Evolutionary conservation across 2,329 filamentous ascomycete genomes (phyloP).

Genomic region (Cyphellophora europaea): DNA sequence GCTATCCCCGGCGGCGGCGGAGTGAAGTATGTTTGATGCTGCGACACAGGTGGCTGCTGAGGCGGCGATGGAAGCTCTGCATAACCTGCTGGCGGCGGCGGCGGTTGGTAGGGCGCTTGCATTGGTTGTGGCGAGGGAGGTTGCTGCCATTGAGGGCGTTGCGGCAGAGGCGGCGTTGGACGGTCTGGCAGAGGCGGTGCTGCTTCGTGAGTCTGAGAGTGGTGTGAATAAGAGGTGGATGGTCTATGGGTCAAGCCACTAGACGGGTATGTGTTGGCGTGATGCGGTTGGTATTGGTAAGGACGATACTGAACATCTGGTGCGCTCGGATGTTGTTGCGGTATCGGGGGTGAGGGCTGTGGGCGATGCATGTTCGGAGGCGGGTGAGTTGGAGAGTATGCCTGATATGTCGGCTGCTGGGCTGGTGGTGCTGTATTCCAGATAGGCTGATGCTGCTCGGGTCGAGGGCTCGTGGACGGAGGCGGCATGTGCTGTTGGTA

Average conservation of each 20-base stretch:
- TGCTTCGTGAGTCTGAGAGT: neutral
- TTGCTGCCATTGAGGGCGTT: neutral
- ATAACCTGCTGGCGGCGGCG: neutral
- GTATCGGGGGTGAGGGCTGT: neutral
- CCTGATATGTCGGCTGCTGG: neutral
- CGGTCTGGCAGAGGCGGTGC: neutral
- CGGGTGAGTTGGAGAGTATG: neutral
- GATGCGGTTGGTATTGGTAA: constrained; percentile 63
- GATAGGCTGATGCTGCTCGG: too few species aligned
- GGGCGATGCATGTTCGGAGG: neutral
- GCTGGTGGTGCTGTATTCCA: neutral
- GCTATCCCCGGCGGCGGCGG: too few species aligned
- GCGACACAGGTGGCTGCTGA: too few species aligned
- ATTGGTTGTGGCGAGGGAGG: neutral
- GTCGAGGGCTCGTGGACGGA: too few species aligned
- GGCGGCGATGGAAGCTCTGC: constrained; percentile 1
- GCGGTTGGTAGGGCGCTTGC: neutral
- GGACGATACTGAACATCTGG: constrained; percentile 68
- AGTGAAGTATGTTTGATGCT: too few species aligned
- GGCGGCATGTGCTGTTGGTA: too few species aligned
- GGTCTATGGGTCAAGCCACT: neutral
- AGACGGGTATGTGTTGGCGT: constrained; percentile 14
- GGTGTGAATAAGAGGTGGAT: neutral
- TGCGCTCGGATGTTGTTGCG: constrained; percentile 37
- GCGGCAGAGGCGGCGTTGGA: neutral